Percentiles rank a stretch among this genome's conserved stretches.
phyloP scores from a whole-genome alignment of 148 eudicot species.

The Nepenthes gracilis region DNA sequence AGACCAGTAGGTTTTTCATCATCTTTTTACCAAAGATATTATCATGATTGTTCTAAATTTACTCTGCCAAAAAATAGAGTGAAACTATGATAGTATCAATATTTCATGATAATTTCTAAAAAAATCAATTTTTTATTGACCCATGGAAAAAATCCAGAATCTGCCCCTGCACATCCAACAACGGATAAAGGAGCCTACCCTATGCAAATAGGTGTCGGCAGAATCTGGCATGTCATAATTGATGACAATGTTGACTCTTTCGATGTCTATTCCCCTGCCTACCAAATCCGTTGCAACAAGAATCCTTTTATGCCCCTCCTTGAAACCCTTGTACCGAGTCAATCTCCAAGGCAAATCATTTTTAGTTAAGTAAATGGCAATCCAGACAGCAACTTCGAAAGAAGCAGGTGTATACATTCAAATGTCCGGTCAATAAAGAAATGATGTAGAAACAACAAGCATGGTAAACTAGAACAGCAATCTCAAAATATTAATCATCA shows the following conservation, averaged over 20 bases:
- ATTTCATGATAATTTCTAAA: too few species aligned
- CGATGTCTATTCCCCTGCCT: conserved; percentile 95
- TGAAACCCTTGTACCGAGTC: conserved; percentile 84
- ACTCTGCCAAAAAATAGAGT: too few species aligned
- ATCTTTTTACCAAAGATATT: too few species aligned
- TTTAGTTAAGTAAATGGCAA: background rate
- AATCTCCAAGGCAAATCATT: conserved; percentile 24
- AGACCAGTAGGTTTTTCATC: too few species aligned
- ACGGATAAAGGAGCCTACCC: conserved; percentile 25
- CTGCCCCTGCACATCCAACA: too few species aligned
- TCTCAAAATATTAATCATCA: too few species aligned
- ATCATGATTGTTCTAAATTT: too few species aligned
- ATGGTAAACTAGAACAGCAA: too few species aligned
- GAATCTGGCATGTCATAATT: conserved; percentile 98
- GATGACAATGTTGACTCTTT: conserved; percentile 89
- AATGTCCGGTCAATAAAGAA: background rate
- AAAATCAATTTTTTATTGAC: too few species aligned
- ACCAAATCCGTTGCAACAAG: conserved; percentile 96
- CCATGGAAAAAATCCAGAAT: too few species aligned
- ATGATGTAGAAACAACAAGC: too few species aligned
- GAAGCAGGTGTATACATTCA: background rate
- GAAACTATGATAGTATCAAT: too few species aligned
- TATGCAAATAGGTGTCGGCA: conserved; percentile 88
- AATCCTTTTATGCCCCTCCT: conserved; percentile 88
- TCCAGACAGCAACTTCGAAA: background rate